Base-by-base conservation (phyloP, 805 yeast species). In the Candida odintsovae region DNA sequence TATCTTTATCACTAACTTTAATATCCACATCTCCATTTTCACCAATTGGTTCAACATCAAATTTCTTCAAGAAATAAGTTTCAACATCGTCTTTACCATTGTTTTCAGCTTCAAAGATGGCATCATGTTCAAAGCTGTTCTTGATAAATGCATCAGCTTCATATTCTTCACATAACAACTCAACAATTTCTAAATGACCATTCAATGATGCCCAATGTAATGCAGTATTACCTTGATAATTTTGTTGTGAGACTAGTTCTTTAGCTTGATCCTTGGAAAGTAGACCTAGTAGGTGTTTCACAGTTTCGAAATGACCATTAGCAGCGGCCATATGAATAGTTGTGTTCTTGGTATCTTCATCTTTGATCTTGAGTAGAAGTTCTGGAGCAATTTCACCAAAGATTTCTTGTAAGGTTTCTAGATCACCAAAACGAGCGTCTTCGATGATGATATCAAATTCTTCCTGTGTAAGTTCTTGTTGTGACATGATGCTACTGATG, bases 261-360 rank as follows among this genome's bases (percentile, higher is more conserved):
- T 62, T 65, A 15, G 79, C 78, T 10, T 79, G 74, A 8, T 64
- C 68, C 28, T 69, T 63, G 1, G 74, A 57, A 5, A 82, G 48
- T 25, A 79, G 59, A 0, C 76, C 68, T 28, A 89, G 60, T 22
- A 90, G 63, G 55, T 75, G 85, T 56, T 76, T 66, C 22, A 86
- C 77, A 4, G 82, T 79, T 26, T 82, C 90, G 5, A 70, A 52
- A 62, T 92, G 95, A 1, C 97, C 99, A 66, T 94, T 94, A 23
- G 95, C 99, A 21, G 95, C 82, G 0, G 98, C 97, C 90, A 88
- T 87, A 63, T 94, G 99, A 42, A 94, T 68, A 8, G 96, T 85
- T 0, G 96, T 87, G 43, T 86, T 78, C 36, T 73, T 63, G 2
- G 90, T 74, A 44, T 64, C 70, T 41, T 80, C 82, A 55, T 90